A percentile compares a stretch with the other conserved stretches of the same genome.
phyloP scores from a whole-genome alignment of 2,329 filamentous ascomycete species.

The Lecanoromycetidae sp. region DNA sequence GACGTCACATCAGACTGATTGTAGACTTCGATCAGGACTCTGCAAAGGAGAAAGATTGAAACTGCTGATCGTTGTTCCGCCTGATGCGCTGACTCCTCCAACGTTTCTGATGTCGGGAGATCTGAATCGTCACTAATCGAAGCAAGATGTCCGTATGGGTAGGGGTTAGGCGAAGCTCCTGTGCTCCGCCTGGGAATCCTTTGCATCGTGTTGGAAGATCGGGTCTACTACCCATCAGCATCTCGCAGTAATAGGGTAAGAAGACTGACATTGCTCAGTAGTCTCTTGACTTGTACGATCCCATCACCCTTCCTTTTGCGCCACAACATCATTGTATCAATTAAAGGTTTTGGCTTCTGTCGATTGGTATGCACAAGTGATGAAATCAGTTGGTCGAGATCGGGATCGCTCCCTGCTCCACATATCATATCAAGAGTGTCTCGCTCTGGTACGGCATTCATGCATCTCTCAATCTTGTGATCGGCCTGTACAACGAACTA shows the following conservation, averaged over 20 bases:
- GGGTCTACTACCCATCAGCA: constrained; percentile 6
- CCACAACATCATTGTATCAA: constrained; percentile 98
- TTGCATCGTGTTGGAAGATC: constrained; percentile 1
- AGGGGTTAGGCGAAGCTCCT: background rate
- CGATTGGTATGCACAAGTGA: constrained; percentile 90
- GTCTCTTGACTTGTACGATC: constrained; percentile 53
- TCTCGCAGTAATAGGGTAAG: background rate
- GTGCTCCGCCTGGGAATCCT: constrained; percentile 6
- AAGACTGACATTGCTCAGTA: constrained; percentile 20
- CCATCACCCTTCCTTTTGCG: constrained; percentile 45
- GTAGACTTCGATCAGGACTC: constrained; percentile 88
- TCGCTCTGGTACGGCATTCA: constrained; percentile 64
- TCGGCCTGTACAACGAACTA: constrained; percentile 94
- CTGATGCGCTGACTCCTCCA: constrained; percentile 26
- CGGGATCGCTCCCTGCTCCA: constrained; percentile 73
- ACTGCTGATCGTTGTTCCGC: constrained; percentile 84
- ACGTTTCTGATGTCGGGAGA: constrained; percentile 2
- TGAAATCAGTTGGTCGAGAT: constrained; percentile 86
- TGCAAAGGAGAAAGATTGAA: constrained; percentile 90
- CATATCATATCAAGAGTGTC: constrained; percentile 81
- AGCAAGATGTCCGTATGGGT: background rate
- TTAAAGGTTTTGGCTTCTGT: constrained; percentile 84
- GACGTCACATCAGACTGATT: constrained; percentile 71
- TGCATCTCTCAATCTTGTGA: constrained; percentile 82
- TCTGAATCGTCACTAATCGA: background rate